These are phyloP conservation scores for Saccharomycodes ludwigii DNA, from an alignment of 805 yeast genomes.

Conservation along the genomic window DNA sequence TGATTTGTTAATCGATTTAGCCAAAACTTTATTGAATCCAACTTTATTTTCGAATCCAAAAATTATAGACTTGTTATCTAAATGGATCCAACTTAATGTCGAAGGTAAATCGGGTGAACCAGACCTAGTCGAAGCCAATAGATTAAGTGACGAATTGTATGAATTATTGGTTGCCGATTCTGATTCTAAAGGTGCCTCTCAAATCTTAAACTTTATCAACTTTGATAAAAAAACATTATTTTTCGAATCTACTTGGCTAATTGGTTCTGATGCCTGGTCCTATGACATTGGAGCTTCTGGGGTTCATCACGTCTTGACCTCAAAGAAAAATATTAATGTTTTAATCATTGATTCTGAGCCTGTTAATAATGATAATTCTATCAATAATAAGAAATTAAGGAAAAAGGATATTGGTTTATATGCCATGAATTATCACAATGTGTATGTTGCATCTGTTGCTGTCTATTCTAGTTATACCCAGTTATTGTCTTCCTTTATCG, in stretches of 20 bases:
- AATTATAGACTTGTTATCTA: constrained; percentile 45
- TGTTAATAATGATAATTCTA: constrained; percentile 13
- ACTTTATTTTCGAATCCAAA: constrained; percentile 31
- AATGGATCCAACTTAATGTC: constrained; percentile 53
- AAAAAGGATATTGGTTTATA: constrained; percentile 89
- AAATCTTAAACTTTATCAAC: constrained; percentile 34
- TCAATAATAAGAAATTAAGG: constrained; percentile 32
- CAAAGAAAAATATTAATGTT: constrained; percentile 70
- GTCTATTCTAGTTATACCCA: constrained; percentile 90
- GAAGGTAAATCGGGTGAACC: constrained; percentile 21
- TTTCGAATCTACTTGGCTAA: constrained; percentile 57
- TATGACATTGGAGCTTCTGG: constrained; percentile 88
- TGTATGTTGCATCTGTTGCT: constrained; percentile 90
- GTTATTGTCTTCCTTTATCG: constrained; percentile 74
- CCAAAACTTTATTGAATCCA: constrained; percentile 34
- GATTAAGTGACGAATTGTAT: constrained; percentile 22
- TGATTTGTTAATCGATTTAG: constrained; percentile 30
- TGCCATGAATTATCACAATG: constrained; percentile 85
- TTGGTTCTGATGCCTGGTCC: constrained; percentile 94
- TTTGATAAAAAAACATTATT: too few relatives aligned
- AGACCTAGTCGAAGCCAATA: constrained; percentile 20
- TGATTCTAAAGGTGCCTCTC: constrained; percentile 30
- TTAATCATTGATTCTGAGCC: constrained; percentile 83
- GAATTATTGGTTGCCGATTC: constrained; percentile 28
- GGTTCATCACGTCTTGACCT: constrained; percentile 69